Base-by-base conservation (phyloP, 108 stramenopile species). In the Skeletonema grethae region DNA sequence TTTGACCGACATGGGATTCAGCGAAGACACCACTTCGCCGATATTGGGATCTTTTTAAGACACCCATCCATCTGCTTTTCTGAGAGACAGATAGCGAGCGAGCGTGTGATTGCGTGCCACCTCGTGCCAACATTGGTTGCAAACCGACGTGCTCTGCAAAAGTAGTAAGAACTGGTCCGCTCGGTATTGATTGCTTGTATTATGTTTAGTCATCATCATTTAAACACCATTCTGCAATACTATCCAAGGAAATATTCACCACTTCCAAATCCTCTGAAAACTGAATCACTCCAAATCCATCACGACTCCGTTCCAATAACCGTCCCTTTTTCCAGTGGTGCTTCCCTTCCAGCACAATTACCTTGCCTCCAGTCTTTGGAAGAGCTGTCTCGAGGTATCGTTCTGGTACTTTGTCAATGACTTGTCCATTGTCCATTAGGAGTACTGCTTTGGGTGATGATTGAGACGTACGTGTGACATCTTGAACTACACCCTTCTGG, bases 301-400 rank as follows among this genome's bases (percentile, higher is more conserved):
- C 76, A 22, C 70, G 72, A 2, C 85, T 82, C 18, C 89, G 83
- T 68, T 95, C 95, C 76, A 95, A 61, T 66, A 95, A 69, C 24
- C 69, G 50, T 30, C 95, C 95, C 63, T 92, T 95, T 45, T 77
- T 75, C 67, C 67, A 83, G 28, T 73, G 61, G 55, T 82, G 76
- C 1, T 22, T 38, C 25, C 88, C 86, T 18, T 84, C 82, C 67
- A 95, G 79, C 36, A 95, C 77, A 18, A 91, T 80, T 39, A 80
- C 82, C 68, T 89, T 87, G 10, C 95, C 95, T 18, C 95, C 92
- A 15, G 69, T 82, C 67, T 85, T 90, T 2, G 95, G 95, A 11
- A 92, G 80, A 2, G 95, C 91, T 22, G 95, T 95, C 69, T 95
- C 92, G 13, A 95, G 72, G 50, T 95, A 86, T 36, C 92, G 82